Evolutionary conservation across 305 asterid species (phyloP), one percentile per base, ranked within the genome.

Genomic region (Fraxinus xanthoxyloides): DNA sequence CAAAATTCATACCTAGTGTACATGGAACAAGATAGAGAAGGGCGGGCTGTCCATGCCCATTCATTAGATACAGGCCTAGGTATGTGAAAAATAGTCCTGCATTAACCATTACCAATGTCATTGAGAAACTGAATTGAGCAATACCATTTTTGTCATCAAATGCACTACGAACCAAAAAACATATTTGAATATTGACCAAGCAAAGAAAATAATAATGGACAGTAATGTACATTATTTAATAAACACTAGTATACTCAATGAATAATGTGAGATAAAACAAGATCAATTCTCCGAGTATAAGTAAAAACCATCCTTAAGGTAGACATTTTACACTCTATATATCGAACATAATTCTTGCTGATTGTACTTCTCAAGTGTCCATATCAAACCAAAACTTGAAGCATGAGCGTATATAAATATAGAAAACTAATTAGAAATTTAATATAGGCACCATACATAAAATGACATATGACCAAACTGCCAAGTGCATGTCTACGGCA

Each of bases 31-130:
- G 94, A 89, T 95, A 95, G 75, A 95, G 94, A 74, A 95, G 96
- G 76, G 99, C 99, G 0, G 99, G 99, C 83, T 95, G 98, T 76
- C 99, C 99, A 32, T 94, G 95, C 48, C 98, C 99, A 13, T 92
- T 72, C 99, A 95, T 95, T 83, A 96, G 88, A 85, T 92, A 94
- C 93, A 96, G 85, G 77, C 91, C 99, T 70, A 93, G 38, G 86
- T 94, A 96, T 30, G 99, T 94, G 36, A 90, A 86, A 67, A 87
- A 7, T 72, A 96, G 90, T 54, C 99, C 99, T 96, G 98, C 88
- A 87, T 56, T 51, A 81, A 86, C 31, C 46, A 83, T 67, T 30
- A 30, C 40, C 51, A 23, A 35, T 19, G 13, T 89, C 61, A 88
- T 63, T 31, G 34, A 76, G 21, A 56, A 73, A 32, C 36, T 34